Evolutionary conservation across 2,329 filamentous ascomycete species (phyloP).

Genomic region (Coleophoma eucalyptorum): DNA sequence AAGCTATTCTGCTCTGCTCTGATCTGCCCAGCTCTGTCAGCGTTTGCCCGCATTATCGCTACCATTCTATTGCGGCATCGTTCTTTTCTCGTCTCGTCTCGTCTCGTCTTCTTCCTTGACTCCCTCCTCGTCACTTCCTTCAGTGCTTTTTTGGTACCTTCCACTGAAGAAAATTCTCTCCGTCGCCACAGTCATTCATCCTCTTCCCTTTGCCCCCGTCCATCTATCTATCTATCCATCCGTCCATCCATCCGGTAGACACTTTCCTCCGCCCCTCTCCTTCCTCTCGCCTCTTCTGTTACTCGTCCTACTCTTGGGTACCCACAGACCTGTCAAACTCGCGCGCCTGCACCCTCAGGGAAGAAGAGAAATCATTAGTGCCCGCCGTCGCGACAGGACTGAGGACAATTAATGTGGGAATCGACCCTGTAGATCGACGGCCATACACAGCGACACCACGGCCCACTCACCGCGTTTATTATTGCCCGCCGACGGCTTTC

Average conservation of each 20-base stretch:
- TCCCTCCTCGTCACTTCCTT: background rate
- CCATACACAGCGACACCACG: constrained; percentile 1
- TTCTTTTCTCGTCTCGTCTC: background rate
- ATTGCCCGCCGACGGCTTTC: constrained; percentile 15
- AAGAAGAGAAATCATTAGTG: too few relatives aligned
- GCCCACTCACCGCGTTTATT: constrained; percentile 6
- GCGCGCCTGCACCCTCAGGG: too few relatives aligned
- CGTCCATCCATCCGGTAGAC: too few relatives aligned
- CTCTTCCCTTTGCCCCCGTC: background rate
- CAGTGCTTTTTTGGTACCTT: background rate
- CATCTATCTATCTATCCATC: background rate
- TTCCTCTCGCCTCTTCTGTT: background rate
- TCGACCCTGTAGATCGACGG: background rate
- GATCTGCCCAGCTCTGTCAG: background rate
- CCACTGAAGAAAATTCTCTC: background rate
- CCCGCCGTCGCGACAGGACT: too few relatives aligned
- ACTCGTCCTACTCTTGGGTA: background rate
- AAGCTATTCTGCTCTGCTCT: background rate
- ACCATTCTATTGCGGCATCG: background rate
- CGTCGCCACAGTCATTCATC: background rate
- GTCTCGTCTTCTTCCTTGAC: background rate
- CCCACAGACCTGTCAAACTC: background rate
- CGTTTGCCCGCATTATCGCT: background rate
- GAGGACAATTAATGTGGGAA: too few relatives aligned
- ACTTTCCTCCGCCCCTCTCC: too few relatives aligned